Conservation (phyloP, 768 basidiomycete species). For the Serendipita vermifera region DNA sequence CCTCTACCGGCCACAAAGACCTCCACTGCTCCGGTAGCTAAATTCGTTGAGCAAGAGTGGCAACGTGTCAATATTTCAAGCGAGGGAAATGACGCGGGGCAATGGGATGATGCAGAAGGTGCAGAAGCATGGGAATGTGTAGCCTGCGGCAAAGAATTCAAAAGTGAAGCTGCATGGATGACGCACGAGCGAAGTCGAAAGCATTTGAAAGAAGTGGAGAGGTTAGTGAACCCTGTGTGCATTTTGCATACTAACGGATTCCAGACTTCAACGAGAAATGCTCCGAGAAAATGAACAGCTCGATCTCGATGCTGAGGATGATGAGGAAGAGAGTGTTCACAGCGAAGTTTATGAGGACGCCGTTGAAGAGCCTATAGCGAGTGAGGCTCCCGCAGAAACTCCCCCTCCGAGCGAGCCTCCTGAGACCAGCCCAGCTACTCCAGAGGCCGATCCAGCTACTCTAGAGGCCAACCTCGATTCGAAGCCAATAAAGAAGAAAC, state of each 20-base stretch:
- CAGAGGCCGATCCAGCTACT: not conserved
- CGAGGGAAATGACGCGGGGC: conserved; percentile 43
- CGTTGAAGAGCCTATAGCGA: not conserved
- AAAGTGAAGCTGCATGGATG: conserved; percentile 87
- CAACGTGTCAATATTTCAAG: conserved; percentile 41
- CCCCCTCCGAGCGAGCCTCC: not conserved
- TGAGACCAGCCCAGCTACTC: not conserved
- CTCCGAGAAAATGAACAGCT: conserved; percentile 55
- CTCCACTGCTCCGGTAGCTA: conserved; percentile 23
- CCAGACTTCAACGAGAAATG: conserved; percentile 61
- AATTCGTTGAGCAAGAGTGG: conserved; percentile 82
- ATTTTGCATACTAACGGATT: not conserved
- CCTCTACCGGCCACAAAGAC: conserved; percentile 19
- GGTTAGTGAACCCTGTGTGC: conserved; percentile 21
- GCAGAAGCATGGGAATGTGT: conserved; percentile 88
- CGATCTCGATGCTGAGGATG: conserved; percentile 30
- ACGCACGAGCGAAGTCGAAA: conserved; percentile 95
- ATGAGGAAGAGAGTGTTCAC: conserved; percentile 18
- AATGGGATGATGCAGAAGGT: conserved; percentile 59
- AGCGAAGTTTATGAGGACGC: conserved; percentile 15
- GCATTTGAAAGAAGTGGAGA: conserved; percentile 78
- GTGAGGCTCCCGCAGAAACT: not conserved
- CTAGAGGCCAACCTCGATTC: not conserved
- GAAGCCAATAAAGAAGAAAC: not conserved
- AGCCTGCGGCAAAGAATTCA: conserved; percentile 81